Evolutionary conservation across 2,329 filamentous ascomycete species (phyloP).

Genomic region (Stemphylium vesicarium): DNA sequence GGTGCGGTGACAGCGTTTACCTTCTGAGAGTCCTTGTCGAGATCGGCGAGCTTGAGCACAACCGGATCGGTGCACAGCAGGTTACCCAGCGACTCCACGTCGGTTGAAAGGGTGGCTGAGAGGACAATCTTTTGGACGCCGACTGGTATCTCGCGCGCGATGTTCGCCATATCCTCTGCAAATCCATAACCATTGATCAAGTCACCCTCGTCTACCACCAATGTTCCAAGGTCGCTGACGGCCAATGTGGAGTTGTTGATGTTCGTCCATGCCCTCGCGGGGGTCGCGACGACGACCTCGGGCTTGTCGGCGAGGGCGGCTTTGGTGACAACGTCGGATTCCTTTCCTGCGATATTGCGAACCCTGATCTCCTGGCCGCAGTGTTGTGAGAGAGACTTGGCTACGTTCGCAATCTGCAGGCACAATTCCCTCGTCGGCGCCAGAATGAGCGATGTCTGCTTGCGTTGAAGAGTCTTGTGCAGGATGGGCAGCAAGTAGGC

Average conservation of each 20-base stretch:
- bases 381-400: conserved; percentile 78
- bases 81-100: conserved; percentile 83
- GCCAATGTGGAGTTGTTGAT: conserved; percentile 75
- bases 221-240: conserved; percentile 71
- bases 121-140: conserved; percentile 90
- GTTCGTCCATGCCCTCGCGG: conserved; percentile 80
- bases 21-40: conserved; percentile 75
- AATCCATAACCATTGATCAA: conserved; percentile 93
- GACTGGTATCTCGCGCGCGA: conserved; percentile 79
- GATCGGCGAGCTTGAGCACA: conserved; percentile 81
- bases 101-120: conserved; percentile 88
- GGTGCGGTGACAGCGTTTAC: background rate
- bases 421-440: conserved; percentile 95
- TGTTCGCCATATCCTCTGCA: conserved; percentile 82
- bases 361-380: conserved; percentile 83
- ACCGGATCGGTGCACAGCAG: conserved; percentile 85
- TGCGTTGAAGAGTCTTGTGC: conserved; percentile 80
- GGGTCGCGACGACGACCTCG: conserved; percentile 90
- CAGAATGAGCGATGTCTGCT: conserved; percentile 82
- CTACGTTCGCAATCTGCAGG: conserved; percentile 82
- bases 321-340: conserved; percentile 86
- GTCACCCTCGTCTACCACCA: conserved; percentile 92
- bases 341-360: conserved; percentile 88
- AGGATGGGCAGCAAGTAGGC: conserved; percentile 92
- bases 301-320: conserved; percentile 84